A percentile compares a stretch with the other conserved stretches of the same genome.
phyloP scores from a whole-genome alignment of 805 yeast genomes.

The Yamadazyma takamatsuzukensis region DNA sequence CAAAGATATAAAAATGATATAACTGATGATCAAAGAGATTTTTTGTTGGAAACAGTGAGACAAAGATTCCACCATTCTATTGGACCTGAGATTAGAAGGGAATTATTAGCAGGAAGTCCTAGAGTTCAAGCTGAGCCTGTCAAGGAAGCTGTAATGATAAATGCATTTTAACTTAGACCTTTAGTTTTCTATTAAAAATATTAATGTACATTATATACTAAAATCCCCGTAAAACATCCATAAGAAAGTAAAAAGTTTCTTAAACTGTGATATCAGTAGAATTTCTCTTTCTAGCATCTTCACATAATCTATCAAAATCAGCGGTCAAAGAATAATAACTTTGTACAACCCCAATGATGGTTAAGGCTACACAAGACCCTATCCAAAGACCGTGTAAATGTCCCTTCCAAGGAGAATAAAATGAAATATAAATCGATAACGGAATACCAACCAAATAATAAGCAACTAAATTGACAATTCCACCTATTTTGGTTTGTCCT shows the following conservation, averaged over 20 bases:
- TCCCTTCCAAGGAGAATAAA: conserved; percentile 42
- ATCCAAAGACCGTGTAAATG: conserved; percentile 63
- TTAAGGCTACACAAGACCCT: conserved; percentile 52
- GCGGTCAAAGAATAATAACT: conserved; percentile 32
- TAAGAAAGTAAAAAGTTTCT: too few species aligned
- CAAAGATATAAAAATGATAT: conserved; percentile 96
- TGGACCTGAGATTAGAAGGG: conserved; percentile 93
- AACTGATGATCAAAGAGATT: conserved; percentile 97
- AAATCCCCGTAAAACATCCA: too few species aligned
- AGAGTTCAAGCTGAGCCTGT: conserved; percentile 40
- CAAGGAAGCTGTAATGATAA: conserved; percentile 36
- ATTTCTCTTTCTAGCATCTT: conserved; percentile 37
- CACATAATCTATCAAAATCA: conserved; percentile 34
- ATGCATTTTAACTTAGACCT: conserved; percentile 25
- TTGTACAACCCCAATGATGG: conserved; percentile 47
- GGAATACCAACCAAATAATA: conserved; percentile 66
- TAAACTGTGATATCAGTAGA: conserved; percentile 2
- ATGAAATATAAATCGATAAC: conserved; percentile 51
- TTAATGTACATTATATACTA: too few species aligned
- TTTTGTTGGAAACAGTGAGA: conserved; percentile 84
- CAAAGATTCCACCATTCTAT: conserved; percentile 85
- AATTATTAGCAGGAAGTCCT: conserved; percentile 79
- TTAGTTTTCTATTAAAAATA: not conserved
- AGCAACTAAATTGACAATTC: conserved; percentile 51
- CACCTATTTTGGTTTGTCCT: conserved; percentile 66